Percentiles rank a stretch among this genome's conserved stretches.
Conservation (phyloP, 2,329 filamentous ascomycete genomes). For the Hypomyces rosellus region DNA sequence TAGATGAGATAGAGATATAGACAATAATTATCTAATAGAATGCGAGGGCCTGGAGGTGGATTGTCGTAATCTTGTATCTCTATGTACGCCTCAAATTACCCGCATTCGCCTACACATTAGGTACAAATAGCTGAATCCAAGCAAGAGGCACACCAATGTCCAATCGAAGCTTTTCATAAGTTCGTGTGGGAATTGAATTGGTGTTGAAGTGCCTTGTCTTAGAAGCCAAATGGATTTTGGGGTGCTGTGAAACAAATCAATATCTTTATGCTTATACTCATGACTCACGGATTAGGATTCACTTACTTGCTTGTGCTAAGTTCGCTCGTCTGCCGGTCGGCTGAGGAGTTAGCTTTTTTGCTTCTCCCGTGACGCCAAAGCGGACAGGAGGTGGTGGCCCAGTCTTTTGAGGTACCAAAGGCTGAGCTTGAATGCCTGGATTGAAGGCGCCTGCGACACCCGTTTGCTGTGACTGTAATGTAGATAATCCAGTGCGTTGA, state of each 20-base stretch:
- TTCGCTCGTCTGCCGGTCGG: constrained; percentile 87
- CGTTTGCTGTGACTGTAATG: constrained; percentile 43
- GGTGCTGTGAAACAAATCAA: constrained; percentile 32
- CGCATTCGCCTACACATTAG: neutral
- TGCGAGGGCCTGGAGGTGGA: neutral
- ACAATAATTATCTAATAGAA: neutral
- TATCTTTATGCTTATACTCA: neutral
- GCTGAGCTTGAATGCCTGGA: constrained; percentile 36
- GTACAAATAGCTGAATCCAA: neutral
- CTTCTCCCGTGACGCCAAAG: constrained; percentile 70
- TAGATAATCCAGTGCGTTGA: constrained; percentile 48
- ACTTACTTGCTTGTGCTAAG: constrained; percentile 92
- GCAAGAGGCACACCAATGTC: neutral
- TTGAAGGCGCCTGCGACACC: constrained; percentile 44
- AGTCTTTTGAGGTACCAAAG: constrained; percentile 42
- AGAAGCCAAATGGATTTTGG: constrained; percentile 50
- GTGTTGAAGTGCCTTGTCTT: constrained; percentile 7
- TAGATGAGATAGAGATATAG: neutral
- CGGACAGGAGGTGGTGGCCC: constrained; percentile 76
- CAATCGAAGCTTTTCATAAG: neutral
- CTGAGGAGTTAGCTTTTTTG: constrained; percentile 76
- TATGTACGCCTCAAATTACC: neutral
- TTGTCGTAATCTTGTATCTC: neutral
- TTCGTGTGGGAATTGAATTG: neutral
- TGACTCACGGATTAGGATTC: neutral